Percentiles rank a stretch among this genome's conserved stretches.
Conservation (phyloP, 2,329 filamentous ascomycete genomes). For the Bisporella sp. region DNA sequence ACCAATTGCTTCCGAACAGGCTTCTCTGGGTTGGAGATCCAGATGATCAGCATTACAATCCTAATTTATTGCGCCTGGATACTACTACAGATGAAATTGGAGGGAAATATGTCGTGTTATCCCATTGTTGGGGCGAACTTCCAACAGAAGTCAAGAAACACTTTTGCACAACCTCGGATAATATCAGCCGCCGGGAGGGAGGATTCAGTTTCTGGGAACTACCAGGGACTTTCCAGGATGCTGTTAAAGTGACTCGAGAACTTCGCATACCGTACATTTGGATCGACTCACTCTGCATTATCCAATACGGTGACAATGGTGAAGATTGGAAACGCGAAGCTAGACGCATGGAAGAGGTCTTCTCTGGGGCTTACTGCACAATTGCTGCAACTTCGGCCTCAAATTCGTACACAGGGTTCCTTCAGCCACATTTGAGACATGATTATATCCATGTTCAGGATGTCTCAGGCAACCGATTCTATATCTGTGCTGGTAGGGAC, state of each 20-base stretch:
- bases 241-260: neutral
- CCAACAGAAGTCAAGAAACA: neutral
- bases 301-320: neutral
- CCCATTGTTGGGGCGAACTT: neutral
- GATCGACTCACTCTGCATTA: no score
- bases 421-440: neutral
- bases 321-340: slow-evolving; percentile 19
- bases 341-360: neutral
- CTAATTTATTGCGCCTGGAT: neutral
- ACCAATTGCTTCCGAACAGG: neutral
- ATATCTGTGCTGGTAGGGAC: neutral
- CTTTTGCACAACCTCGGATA: neutral
- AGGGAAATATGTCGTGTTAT: neutral
- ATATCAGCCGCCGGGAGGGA: neutral
- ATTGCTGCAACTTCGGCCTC: neutral
- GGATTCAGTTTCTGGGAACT: neutral
- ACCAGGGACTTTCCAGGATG: neutral
- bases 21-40: neutral
- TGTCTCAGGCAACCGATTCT: neutral
- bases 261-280: neutral
- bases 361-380: neutral
- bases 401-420: neutral
- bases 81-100: neutral
- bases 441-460: neutral
- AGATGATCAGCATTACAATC: no score